Evolutionary conservation across 2,329 filamentous ascomycete genomes (phyloP).

Genomic region (Paecilomyces sp.): DNA sequence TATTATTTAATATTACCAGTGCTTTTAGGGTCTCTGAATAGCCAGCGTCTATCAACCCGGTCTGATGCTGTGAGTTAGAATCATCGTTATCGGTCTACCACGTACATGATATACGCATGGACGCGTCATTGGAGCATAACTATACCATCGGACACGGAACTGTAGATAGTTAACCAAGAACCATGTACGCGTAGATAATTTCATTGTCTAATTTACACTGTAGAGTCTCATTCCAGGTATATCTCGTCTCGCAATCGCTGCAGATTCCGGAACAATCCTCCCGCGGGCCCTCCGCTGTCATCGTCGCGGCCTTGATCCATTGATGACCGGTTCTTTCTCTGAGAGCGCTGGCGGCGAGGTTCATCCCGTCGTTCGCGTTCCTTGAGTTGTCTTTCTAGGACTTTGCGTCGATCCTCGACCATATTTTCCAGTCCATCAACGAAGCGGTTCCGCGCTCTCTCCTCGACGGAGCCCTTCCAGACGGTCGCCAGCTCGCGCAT

Average conservation of each 20-base stretch:
- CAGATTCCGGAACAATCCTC: slow-evolving; percentile 47
- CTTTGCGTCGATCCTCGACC: slow-evolving; percentile 64
- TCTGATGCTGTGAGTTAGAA: too few species aligned
- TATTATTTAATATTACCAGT: too few species aligned
- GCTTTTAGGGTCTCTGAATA: too few species aligned
- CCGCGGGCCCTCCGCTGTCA: slow-evolving; percentile 34
- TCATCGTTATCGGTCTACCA: too few species aligned
- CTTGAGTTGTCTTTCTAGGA: slow-evolving; percentile 32
- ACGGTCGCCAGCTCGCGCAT: slow-evolving; percentile 69
- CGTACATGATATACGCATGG: too few species aligned
- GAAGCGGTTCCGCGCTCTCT: slow-evolving; percentile 74
- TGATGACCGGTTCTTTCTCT: slow-evolving; percentile 15
- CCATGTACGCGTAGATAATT: not conserved
- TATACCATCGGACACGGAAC: not conserved
- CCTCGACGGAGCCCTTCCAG: slow-evolving; percentile 94
- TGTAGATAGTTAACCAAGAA: not conserved
- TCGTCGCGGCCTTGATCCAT: slow-evolving; percentile 16
- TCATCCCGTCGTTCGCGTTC: slow-evolving; percentile 36
- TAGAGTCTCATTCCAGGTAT: slow-evolving; percentile 38
- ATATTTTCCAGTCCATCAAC: slow-evolving; percentile 74
- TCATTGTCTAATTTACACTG: not conserved
- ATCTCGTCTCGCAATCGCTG: slow-evolving; percentile 48
- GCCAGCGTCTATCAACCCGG: too few species aligned
- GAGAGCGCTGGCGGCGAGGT: slow-evolving; percentile 14
- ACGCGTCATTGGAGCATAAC: too few species aligned